These are phyloP conservation scores for Polytrichum commune DNA, from an alignment of 225 moss, liverwort and hornwort genomes.

Conservation along the genomic window DNA sequence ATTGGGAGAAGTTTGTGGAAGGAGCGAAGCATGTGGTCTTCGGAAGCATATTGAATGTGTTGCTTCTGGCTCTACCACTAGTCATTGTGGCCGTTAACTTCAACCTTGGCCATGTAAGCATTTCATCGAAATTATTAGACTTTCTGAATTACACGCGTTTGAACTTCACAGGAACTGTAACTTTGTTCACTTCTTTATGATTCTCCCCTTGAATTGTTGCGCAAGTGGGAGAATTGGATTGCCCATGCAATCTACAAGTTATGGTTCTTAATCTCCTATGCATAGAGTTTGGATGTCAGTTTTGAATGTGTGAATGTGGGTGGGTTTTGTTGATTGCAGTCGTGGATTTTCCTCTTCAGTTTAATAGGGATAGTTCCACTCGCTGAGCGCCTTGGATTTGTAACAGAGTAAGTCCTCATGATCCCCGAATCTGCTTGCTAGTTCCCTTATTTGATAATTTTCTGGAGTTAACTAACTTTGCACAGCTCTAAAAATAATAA, in stretches of 20 bases:
- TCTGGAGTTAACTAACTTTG: too few relatives aligned
- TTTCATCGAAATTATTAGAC: neutral
- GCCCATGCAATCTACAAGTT: too few relatives aligned
- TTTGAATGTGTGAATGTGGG: neutral
- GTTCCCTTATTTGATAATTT: neutral
- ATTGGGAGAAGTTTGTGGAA: slow-evolving; percentile 18
- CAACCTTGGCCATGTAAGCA: slow-evolving; percentile 23
- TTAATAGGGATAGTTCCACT: slow-evolving; percentile 75
- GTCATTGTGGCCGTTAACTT: slow-evolving; percentile 13
- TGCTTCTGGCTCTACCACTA: slow-evolving; percentile 36
- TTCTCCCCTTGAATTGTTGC: too few relatives aligned
- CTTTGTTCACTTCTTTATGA: too few relatives aligned
- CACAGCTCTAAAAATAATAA: too few relatives aligned
- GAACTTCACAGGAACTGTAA: too few relatives aligned
- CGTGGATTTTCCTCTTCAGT: slow-evolving; percentile 60
- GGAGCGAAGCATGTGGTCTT: slow-evolving; percentile 31
- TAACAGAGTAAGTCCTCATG: slow-evolving; percentile 58
- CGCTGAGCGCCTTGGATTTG: slow-evolving; percentile 78
- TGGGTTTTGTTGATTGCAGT: slow-evolving; percentile 29
- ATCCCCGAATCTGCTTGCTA: neutral
- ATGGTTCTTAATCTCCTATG: too few relatives aligned
- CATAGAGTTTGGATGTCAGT: too few relatives aligned
- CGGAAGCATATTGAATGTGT: slow-evolving; percentile 32
- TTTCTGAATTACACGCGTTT: neutral
- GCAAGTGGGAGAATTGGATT: too few relatives aligned